phyloP scores from a whole-genome alignment of 2,329 filamentous ascomycete species.

The Lojkania enalia region DNA sequence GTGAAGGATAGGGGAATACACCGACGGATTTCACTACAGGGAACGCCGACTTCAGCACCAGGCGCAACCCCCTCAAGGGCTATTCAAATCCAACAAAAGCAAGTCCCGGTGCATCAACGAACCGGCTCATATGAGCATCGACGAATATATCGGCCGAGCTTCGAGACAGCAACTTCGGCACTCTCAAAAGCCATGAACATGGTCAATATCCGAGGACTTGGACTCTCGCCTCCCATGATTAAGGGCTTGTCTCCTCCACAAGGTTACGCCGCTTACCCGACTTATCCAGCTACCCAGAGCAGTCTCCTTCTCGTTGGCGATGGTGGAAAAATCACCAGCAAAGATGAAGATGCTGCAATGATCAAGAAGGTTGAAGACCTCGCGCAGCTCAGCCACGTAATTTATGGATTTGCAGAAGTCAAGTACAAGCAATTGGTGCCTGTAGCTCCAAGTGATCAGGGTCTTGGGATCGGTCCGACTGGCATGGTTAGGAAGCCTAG shows the following conservation, averaged over 20 bases:
- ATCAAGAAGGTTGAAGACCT: constrained; percentile 87
- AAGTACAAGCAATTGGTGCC: constrained; percentile 98
- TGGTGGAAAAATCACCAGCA: constrained; percentile 61
- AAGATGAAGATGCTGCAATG: constrained; percentile 79
- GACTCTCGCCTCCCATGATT: constrained; percentile 64
- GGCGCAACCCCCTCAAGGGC: constrained; percentile 74
- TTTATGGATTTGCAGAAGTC: constrained; percentile 96
- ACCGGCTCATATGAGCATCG: constrained; percentile 80
- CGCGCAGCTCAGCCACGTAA: constrained; percentile 90
- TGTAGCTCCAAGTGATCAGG: constrained; percentile 73
- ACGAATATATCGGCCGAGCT: constrained; percentile 70
- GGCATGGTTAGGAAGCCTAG: constrained; percentile 46
- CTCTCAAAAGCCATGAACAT: constrained; percentile 95
- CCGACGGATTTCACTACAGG: constrained; percentile 73
- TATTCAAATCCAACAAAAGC: constrained; percentile 71
- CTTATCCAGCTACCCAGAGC: constrained; percentile 75
- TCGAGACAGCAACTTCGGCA: constrained; percentile 81
- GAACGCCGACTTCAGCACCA: constrained; percentile 67
- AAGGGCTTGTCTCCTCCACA: constrained; percentile 72
- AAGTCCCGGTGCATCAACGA: constrained; percentile 67
- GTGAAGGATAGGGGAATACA: constrained; percentile 53
- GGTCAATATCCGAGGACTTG: constrained; percentile 77
- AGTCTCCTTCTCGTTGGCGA: constrained; percentile 67
- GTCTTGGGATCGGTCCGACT: constrained; percentile 62
- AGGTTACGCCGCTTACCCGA: constrained; percentile 79